Percentiles rank a stretch among this genome's conserved stretches.
phyloP scores from a whole-genome alignment of 352 stramenopile genomes.

The Pythium aquatile region DNA sequence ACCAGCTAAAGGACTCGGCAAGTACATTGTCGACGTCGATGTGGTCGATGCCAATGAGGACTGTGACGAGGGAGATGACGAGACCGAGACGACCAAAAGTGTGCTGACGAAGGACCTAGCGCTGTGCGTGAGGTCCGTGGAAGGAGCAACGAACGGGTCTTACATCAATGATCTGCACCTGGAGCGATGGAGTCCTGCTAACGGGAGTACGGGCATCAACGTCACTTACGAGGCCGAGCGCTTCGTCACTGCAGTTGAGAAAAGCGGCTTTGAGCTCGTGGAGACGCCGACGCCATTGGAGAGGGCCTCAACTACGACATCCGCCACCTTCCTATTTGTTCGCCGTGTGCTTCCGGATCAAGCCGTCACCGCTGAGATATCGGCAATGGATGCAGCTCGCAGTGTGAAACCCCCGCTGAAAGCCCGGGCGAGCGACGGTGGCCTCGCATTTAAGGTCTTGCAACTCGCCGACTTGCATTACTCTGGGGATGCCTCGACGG shows the following conservation, averaged over 20 bases:
- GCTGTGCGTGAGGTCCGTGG: background rate
- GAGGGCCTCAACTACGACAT: background rate
- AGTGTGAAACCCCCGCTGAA: constrained; percentile 22
- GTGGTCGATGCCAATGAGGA: background rate
- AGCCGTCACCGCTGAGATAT: background rate
- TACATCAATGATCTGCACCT: background rate
- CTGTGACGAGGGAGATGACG: background rate
- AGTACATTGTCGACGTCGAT: background rate
- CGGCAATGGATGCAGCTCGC: background rate
- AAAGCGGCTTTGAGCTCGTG: background rate
- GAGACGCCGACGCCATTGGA: background rate
- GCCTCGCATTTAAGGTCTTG: constrained; percentile 56
- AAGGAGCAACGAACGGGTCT: background rate
- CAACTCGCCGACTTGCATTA: constrained; percentile 72
- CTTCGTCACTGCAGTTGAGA: background rate
- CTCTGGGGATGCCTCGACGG: constrained; percentile 35
- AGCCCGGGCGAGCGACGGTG: constrained; percentile 8
- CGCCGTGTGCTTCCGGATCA: background rate
- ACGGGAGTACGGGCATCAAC: background rate
- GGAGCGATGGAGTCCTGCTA: background rate
- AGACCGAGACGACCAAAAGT: background rate
- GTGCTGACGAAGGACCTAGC: background rate
- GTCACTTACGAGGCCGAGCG: background rate
- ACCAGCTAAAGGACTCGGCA: background rate
- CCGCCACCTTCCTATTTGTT: background rate